phyloP scores from a whole-genome alignment of 2,329 filamentous ascomycete genomes.

The Pseudocercospora fijiensis region DNA sequence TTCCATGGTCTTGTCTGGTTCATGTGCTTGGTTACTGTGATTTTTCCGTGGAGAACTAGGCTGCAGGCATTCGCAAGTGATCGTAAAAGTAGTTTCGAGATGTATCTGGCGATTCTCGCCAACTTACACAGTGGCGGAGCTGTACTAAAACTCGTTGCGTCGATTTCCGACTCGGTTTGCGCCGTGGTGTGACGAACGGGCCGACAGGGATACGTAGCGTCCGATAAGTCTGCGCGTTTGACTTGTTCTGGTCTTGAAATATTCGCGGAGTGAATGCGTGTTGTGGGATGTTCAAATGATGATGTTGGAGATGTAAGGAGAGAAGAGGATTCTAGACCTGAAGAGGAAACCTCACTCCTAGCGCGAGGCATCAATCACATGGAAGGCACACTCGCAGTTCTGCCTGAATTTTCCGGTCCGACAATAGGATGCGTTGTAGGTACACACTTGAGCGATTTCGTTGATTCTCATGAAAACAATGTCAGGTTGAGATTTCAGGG shows the following conservation, averaged over 20 bases:
- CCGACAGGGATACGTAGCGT: slow-evolving; percentile 1
- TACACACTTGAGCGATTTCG: not conserved
- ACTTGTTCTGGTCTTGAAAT: not conserved
- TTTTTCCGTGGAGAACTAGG: not conserved
- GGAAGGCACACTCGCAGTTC: not conserved
- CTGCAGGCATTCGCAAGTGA: not conserved
- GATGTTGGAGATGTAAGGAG: not conserved
- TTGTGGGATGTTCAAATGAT: not conserved
- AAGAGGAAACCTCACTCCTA: not conserved
- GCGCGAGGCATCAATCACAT: not conserved
- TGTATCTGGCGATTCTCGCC: not conserved
- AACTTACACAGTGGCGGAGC: not conserved
- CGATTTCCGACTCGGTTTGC: not conserved
- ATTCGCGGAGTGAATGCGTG: not conserved
- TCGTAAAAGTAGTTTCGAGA: not conserved
- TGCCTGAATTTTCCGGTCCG: not conserved
- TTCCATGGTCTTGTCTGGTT: not conserved
- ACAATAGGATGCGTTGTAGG: not conserved
- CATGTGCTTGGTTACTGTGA: not conserved
- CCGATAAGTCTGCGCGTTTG: not conserved
- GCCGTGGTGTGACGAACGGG: not conserved
- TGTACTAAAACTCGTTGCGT: not conserved
- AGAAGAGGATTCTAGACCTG: not conserved
- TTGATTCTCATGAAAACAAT: not conserved
- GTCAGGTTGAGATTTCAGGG: not conserved